Conservation (phyloP, 164 flowering plant species). For the Aristolochia contorta region DNA sequence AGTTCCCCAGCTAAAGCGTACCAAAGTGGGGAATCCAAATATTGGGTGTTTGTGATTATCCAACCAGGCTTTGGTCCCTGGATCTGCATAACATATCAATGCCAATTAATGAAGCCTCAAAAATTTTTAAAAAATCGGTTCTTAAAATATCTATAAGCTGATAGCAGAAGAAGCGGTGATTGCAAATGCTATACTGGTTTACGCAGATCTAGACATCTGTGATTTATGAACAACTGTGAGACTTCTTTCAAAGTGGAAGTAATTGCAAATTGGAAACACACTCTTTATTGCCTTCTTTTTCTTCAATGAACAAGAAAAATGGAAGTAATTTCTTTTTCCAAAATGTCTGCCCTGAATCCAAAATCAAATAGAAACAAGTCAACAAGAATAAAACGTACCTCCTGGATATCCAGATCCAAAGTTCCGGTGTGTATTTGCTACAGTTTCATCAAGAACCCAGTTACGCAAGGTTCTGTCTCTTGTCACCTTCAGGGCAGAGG, state of each 20-base stretch:
- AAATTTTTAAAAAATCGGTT: no score
- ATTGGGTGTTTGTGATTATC: constrained; percentile 62
- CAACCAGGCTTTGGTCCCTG: constrained; percentile 83
- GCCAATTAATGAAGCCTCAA: no score
- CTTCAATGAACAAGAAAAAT: no score
- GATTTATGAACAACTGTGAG: neutral
- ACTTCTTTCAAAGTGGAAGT: no score
- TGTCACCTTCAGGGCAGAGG: constrained; percentile 46
- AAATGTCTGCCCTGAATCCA: no score
- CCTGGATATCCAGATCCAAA: constrained; percentile 99
- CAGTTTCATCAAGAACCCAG: constrained; percentile 81
- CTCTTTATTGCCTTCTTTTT: no score
- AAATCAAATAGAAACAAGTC: no score
- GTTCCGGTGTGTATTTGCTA: constrained; percentile 54
- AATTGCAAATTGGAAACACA: no score
- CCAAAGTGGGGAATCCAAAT: constrained; percentile 88
- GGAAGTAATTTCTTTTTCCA: no score
- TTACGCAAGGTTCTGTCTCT: constrained; percentile 69
- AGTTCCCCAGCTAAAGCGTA: constrained; percentile 97
- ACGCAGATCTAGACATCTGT: neutral
- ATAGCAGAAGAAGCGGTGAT: no score
- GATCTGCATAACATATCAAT: constrained; percentile 33
- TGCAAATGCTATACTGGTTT: no score
- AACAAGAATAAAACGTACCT: constrained; percentile 41
- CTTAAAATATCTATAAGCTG: no score